Base-by-base conservation (phyloP, 2,329 filamentous ascomycete genomes). In the Metarhizium album region DNA sequence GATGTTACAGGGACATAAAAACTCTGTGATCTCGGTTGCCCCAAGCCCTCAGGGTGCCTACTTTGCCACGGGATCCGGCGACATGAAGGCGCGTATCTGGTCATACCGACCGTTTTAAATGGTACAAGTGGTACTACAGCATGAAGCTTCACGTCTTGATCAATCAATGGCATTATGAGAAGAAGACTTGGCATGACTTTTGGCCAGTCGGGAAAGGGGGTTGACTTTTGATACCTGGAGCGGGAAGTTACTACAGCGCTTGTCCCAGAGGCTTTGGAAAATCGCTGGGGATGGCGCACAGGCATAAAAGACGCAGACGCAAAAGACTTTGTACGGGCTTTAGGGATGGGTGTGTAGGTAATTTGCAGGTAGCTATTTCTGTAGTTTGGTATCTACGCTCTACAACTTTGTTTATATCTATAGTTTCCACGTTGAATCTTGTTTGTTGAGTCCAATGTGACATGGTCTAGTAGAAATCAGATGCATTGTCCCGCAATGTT, bases 1-100 rank as follows among this genome's bases (percentile, higher is more conserved):
- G 66, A 97, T 97, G 93, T 79, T 98, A 55, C 93, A 97, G 69
- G 93, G 93, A 24, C 93, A 98, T 68, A 97, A 97, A 78, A 97
- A 97, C 71, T 95, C 89, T 11, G 93, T 98, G 60, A 97, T 97
- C 62, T 96, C 90, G 2, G 93, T 98, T 48, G 91, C 93, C 1
- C 93, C 93, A 22, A 95, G 90, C 68, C 93, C 93, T 16, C 83
- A 80, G 35, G 90, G 90, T 52, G 82, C 83, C 56, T 84, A 89
- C 64, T 98, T 98, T 65, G 93, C 93, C 40, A 98, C 93, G 4
- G 93, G 93, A 55, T 96, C 90, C 59, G 93, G 93, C 61, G 93
- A 98, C 67, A 95, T 95, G 88, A 86, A 91, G 66, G 93, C 93
- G 50, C 84, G 93, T 63, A 97, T 98, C 71, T 98, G 93, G 93